Base-by-base conservation (phyloP, 805 yeast genomes). In the Cyberlindnera mississippiensis region DNA sequence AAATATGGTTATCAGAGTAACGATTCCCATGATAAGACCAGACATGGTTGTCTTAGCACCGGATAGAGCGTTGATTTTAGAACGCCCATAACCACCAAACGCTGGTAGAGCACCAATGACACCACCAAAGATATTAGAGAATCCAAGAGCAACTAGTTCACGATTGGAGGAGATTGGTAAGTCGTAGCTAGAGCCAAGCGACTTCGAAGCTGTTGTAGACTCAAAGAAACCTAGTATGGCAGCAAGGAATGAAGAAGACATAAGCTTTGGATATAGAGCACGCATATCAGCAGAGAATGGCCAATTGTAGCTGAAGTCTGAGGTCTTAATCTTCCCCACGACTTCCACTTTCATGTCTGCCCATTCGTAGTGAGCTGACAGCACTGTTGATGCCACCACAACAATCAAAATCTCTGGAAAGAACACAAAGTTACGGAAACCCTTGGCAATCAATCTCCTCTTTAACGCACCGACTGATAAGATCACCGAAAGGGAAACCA, bases 61-160 rank as follows among this genome's bases (percentile, higher is more conserved):
- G 12, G 89, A 79, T 38, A 88, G 67, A 1, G 90, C 84, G 64
- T 91, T 91, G 44, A 91, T 81, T 55, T 85, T 89, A 14, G 96
- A 84, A 55, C 98, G 74, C 2, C 96, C 98, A 57, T 90, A 91
- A 0, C 98, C 98, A 9, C 98, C 99, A 70, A 90, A 90, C 0
- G 95, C 78, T 0, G 99, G 97, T 13, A 91, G 66, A 0, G 89
- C 84, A 26, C 75, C 66, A 41, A 74, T 63, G 26, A 68, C 42
- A 2, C 77, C 78, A 33, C 86, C 84, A 41, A 78, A 60, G 9
- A 59, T 42, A 52, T 90, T 91, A 41, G 84, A 78, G 12, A 75
- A 63, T 1, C 99, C 98, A 24, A 91, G 67, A 0, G 97, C 97
- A 4, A 93, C 90, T 32, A 91, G 66, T 59, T 91, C 99, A 46